phyloP scores from a whole-genome alignment of 805 yeast genomes.

The Jamesozyma gamospora region DNA sequence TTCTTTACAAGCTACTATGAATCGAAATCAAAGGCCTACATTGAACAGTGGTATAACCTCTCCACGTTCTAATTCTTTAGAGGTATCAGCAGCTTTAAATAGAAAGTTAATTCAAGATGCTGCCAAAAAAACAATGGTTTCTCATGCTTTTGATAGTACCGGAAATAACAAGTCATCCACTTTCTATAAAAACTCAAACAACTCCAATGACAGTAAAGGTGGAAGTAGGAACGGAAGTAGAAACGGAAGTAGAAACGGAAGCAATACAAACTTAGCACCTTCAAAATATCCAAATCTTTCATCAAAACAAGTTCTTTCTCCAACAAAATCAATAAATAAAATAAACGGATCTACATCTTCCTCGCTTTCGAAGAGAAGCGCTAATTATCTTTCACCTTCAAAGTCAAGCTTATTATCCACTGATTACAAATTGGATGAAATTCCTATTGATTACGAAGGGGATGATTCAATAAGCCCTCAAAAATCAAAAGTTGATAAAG shows the following conservation, averaged over 20 bases:
- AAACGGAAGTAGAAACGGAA: neutral
- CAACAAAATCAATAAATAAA: neutral
- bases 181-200: neutral
- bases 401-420: too few species aligned
- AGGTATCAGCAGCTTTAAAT: constrained; percentile 20
- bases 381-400: too few species aligned
- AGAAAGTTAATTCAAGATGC: constrained; percentile 23
- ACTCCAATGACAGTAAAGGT: neutral
- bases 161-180: neutral
- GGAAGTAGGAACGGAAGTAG: neutral
- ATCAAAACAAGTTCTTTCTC: neutral
- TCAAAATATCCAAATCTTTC: too few species aligned
- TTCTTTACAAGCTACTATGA: constrained; percentile 23
- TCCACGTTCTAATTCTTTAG: constrained; percentile 25
- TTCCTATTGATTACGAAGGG: too few species aligned
- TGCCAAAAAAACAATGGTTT: constrained; percentile 9
- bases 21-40: neutral
- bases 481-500: too few species aligned
- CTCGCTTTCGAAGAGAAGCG: too few species aligned
- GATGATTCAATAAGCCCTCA: too few species aligned
- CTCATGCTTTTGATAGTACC: too few species aligned
- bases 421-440: too few species aligned
- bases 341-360: too few species aligned
- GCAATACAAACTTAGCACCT: neutral
- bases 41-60: constrained; percentile 1